Evolutionary conservation across 1,139 yeast genomes (phyloP).

Genomic region (Tardiomyces digboiensis): DNA sequence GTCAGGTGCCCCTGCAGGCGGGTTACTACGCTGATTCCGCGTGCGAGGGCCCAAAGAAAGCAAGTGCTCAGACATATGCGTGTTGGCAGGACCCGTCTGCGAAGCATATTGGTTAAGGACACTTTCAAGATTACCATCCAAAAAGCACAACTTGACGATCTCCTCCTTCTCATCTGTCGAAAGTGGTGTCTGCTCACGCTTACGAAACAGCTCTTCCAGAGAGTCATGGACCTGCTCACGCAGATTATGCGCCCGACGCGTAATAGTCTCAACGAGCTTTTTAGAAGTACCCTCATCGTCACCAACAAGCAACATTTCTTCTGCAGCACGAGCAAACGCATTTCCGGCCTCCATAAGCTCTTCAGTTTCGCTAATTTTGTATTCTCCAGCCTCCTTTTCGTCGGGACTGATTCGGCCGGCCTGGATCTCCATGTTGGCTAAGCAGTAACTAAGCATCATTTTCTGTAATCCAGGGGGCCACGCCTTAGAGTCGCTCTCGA

Average conservation of each 20-base stretch:
- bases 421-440: constrained; percentile 64
- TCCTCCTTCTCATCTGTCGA: constrained; percentile 12
- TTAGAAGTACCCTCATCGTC: constrained; percentile 6
- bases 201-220: constrained; percentile 15
- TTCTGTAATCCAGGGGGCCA: constrained; percentile 66
- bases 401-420: not conserved
- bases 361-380: not conserved
- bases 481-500: constrained; percentile 63
- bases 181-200: constrained; percentile 5
- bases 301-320: constrained; percentile 7
- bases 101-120: constrained; percentile 16
- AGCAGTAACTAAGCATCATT: constrained; percentile 69
- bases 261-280: constrained; percentile 17
- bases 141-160: constrained; percentile 18
- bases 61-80: not conserved
- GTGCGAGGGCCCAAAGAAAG: not conserved
- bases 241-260: constrained; percentile 18
- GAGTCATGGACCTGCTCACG: constrained; percentile 16
- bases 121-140: constrained; percentile 20
- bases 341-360: constrained; percentile 7
- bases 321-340: constrained; percentile 21
- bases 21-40: not conserved
- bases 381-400: not conserved
- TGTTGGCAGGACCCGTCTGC: not conserved
- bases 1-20: not conserved